phyloP scores from a whole-genome alignment of 306 rosid species.

The Vigna reflexopilosa region DNA sequence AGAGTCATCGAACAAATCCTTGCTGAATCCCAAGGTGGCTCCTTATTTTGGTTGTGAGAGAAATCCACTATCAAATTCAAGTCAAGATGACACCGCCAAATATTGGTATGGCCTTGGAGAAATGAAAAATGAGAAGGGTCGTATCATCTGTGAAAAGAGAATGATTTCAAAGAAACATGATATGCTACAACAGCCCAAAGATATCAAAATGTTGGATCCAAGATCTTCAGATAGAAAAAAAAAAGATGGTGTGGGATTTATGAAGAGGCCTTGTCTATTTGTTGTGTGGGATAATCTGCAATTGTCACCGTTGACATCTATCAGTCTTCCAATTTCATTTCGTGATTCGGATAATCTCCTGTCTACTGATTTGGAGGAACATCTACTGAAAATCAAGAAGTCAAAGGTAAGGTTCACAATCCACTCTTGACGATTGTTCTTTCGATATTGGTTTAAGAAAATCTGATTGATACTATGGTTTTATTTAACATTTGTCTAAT shows the following conservation, averaged over 20 bases:
- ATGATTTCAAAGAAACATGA: not conserved
- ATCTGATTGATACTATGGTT: not conserved
- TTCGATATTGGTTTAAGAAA: not conserved
- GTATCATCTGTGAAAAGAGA: not conserved
- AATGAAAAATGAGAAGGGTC: not conserved
- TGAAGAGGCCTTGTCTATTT: not conserved
- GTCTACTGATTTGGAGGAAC: conserved; percentile 22
- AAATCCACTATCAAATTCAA: not conserved
- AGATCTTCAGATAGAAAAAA: not conserved
- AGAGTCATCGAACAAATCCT: not conserved
- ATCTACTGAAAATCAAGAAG: not conserved
- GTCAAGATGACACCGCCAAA: not conserved
- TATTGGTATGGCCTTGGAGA: not conserved
- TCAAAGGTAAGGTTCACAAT: not conserved
- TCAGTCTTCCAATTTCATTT: too few species aligned
- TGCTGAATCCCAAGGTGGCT: not conserved
- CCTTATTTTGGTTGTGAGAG: not conserved
- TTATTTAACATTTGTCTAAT: not conserved
- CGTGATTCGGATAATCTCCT: not conserved
- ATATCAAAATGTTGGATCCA: not conserved
- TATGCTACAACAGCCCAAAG: not conserved
- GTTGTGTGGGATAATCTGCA: not conserved
- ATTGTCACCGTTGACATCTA: not conserved
- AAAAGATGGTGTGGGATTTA: not conserved
- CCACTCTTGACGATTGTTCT: not conserved